A percentile compares a stretch with the other conserved stretches of the same genome.
phyloP scores from a whole-genome alignment of 805 yeast species.

The Clavispora carvajalis region DNA sequence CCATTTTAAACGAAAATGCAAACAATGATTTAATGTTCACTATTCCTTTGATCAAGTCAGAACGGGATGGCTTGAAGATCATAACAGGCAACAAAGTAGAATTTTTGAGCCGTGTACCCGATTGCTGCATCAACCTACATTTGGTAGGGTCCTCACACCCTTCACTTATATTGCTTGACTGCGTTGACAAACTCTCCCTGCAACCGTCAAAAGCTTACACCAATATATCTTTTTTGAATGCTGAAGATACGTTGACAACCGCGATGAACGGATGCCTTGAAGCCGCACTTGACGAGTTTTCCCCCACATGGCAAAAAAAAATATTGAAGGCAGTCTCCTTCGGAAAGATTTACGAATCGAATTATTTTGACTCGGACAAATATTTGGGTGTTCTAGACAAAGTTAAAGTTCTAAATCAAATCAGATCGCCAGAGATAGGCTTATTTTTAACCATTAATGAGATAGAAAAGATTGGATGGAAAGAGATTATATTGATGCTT shows the following conservation, averaged over 20 bases:
- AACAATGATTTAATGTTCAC: slow-evolving; percentile 21
- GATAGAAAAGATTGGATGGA: slow-evolving; percentile 47
- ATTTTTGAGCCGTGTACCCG: slow-evolving; percentile 59
- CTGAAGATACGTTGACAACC: slow-evolving; percentile 37
- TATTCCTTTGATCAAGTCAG: slow-evolving; percentile 43
- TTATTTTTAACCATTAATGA: slow-evolving; percentile 60
- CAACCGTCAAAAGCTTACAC: slow-evolving; percentile 81
- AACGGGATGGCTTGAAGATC: slow-evolving; percentile 66
- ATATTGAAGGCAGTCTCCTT: slow-evolving; percentile 76
- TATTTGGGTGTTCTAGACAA: slow-evolving; percentile 60
- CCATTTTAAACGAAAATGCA: slow-evolving; percentile 9
- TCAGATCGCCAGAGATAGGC: slow-evolving; percentile 63
- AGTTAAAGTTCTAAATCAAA: slow-evolving; percentile 63
- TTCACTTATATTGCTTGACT: slow-evolving; percentile 76
- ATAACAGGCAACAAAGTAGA: slow-evolving; percentile 55
- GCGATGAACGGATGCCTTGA: slow-evolving; percentile 71
- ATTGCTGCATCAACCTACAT: slow-evolving; percentile 55
- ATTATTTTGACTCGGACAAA: slow-evolving; percentile 49
- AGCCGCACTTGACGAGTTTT: slow-evolving; percentile 77
- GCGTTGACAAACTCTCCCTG: slow-evolving; percentile 52
- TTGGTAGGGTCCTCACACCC: slow-evolving; percentile 81
- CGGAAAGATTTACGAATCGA: slow-evolving; percentile 63
- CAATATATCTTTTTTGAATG: slow-evolving; percentile 50
- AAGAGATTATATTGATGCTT: slow-evolving; percentile 50
- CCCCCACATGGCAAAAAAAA: slow-evolving; percentile 72